Evolutionary conservation across 1,139 yeast species (phyloP), one percentile per base, ranked within the genome.

Genomic region (Pichia cactophila): DNA sequence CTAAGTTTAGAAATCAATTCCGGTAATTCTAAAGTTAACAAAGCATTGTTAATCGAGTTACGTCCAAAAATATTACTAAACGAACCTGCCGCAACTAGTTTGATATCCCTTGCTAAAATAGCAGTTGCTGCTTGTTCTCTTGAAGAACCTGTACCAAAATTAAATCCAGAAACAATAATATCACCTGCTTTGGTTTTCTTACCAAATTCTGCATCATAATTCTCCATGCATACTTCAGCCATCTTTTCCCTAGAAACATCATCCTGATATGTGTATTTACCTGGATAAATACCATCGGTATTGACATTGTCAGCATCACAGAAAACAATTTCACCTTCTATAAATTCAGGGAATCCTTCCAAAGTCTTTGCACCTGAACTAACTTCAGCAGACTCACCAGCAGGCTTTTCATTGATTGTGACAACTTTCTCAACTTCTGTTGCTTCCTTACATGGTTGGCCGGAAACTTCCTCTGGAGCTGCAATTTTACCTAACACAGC

Each of bases 141-240:
- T n/a, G 96, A 88, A 6, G 97, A 89, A 43, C 98, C 98, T 20
- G 97, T 90, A 59, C 98, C 99, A 64, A 92, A 92, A 66, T 94
- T 94, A 74, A 73, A 94, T 23, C 99, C 99, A 50, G 92, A 81
- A 47, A 92, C 79, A 50, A 92, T 80, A 57, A 92, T 89, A 67
- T 92, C 99, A 50, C 95, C 88, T 8, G 95, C 78, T 56, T 81
- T 74, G 41, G 95, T 87, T 73, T 88, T 89, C 45, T 69, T 57
- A 50, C 84, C 81, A 68, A 92, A 92, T 58, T 90, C 95, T 20
- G 86, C 67, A 68, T 92, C 99, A 68, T 94, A 92, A 71, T 92
- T 92, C 69, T 92, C 98, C 99, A 92, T 94, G 72, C 98, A 94
- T 46, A 92, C 98, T 68, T 90, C 85, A 37, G 98, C 97, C 99